Conservation (phyloP, 2,329 filamentous ascomycete genomes). For the Xylariomycetidae sp. region DNA sequence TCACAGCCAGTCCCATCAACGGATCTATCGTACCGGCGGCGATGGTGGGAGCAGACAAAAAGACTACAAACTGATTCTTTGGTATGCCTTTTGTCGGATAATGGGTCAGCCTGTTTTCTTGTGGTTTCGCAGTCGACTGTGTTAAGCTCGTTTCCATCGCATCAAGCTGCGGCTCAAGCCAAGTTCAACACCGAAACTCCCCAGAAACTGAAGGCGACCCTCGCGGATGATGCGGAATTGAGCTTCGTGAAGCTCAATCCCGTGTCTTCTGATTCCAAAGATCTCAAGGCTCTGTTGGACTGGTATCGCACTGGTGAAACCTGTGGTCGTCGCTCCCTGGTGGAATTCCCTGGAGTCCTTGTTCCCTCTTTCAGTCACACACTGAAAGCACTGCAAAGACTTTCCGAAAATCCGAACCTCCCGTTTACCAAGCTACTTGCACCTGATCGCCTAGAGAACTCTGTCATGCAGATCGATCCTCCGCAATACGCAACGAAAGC, state of each 20-base stretch:
- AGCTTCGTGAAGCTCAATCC: conserved; percentile 30
- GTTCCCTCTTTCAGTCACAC: conserved; percentile 55
- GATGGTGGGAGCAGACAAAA: conserved; percentile 48
- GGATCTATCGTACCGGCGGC: conserved; percentile 26
- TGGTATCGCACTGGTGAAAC: conserved; percentile 24
- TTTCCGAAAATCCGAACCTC: conserved; percentile 37
- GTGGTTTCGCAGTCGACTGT: conserved; percentile 31
- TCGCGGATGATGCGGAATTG: conserved; percentile 25
- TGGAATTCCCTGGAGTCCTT: conserved; percentile 60
- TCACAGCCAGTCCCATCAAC: conserved; percentile 34
- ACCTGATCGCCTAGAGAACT: conserved; percentile 17
- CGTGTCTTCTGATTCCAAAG: conserved; percentile 14
- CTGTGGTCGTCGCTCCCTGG: conserved; percentile 29
- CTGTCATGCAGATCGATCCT: conserved; percentile 30
- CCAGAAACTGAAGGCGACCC: conserved; percentile 6
- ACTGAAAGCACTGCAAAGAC: conserved; percentile 49
- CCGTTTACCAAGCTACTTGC: conserved; percentile 47
- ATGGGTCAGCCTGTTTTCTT: conserved; percentile 35
- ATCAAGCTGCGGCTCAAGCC: no score
- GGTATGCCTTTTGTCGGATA: conserved; percentile 41
- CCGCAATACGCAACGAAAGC: conserved; percentile 46
- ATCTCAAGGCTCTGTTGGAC: conserved; percentile 19
- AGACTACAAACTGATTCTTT: conserved; percentile 45
- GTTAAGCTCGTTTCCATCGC: no score
- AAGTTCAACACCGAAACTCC: not conserved